These are phyloP conservation scores for Diospyros kaki DNA, from an alignment of 148 eudicot species.

Conservation along the genomic window DNA sequence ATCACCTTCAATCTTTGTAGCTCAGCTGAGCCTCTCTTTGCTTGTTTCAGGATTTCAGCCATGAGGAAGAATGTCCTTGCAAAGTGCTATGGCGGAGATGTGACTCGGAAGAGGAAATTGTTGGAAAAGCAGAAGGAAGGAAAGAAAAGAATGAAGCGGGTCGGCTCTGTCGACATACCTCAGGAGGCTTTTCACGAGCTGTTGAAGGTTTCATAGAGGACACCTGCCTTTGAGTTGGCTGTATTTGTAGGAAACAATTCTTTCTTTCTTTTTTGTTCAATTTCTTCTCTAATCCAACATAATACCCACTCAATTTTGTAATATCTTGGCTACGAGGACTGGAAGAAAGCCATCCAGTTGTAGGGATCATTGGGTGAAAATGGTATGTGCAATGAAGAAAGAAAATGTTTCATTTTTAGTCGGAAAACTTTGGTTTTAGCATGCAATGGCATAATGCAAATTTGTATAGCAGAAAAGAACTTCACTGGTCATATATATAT, in stretches of 20 bases:
- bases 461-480: no score
- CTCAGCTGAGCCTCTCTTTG: not conserved
- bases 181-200: slow-evolving; percentile 94
- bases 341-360: not conserved
- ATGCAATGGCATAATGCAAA: no score
- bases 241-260: not conserved
- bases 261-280: not conserved
- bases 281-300: not conserved
- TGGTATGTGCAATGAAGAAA: not conserved
- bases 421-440: no score
- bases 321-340: not conserved
- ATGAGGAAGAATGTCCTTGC: slow-evolving; percentile 97
- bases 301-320: not conserved
- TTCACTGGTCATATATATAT: no score
- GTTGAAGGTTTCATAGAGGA: slow-evolving; percentile 64
- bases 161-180: slow-evolving; percentile 91
- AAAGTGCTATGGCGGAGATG: slow-evolving; percentile 95
- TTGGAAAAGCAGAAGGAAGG: slow-evolving; percentile 97
- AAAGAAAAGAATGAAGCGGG: slow-evolving; percentile 96
- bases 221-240: slow-evolving; percentile 1
- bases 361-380: not conserved
- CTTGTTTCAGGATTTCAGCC: slow-evolving; percentile 66
- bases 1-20: not conserved
- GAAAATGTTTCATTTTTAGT: not conserved
- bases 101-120: slow-evolving; percentile 75